A percentile compares a stretch with the other conserved stretches of the same genome.
Evolutionary conservation across 192 early-diverging fungal genomes (phyloP).

Genomic region (Entrophospora sp.): DNA sequence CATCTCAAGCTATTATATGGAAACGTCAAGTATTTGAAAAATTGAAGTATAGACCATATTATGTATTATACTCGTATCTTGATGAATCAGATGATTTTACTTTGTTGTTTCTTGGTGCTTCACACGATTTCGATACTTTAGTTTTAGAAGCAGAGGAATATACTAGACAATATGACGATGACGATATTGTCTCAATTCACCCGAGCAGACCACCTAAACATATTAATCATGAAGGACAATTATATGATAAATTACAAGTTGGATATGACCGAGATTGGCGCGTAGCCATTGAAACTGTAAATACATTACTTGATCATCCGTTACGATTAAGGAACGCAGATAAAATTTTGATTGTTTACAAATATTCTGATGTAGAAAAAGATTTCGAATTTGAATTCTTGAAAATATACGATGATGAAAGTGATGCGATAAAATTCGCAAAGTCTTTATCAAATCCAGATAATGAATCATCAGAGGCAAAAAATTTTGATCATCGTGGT

Average conservation of each 20-base stretch:
- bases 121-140: background rate
- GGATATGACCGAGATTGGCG: slow-evolving; percentile 15
- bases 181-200: background rate
- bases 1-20: background rate
- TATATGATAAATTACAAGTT: slow-evolving; percentile 14
- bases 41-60: slow-evolving; percentile 3
- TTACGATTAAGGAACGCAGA: background rate
- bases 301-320: background rate
- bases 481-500: background rate
- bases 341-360: slow-evolving; percentile 10
- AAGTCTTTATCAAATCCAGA: background rate
- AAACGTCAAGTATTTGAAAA: slow-evolving; percentile 13
- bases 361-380: background rate
- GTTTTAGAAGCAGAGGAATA: background rate
- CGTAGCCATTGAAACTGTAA: background rate
- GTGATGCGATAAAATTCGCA: background rate
- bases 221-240: slow-evolving; percentile 6
- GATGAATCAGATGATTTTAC: slow-evolving; percentile 14
- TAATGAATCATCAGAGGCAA: background rate
- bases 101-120: slow-evolving; percentile 1
- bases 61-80: background rate
- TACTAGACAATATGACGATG: background rate
- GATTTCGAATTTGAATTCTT: slow-evolving; percentile 1
- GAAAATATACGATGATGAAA: slow-evolving; percentile 10
- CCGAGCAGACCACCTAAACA: background rate